phyloP scores from a whole-genome alignment of 1,284 basidiomycete species.

The Sphagnurus paluster region DNA sequence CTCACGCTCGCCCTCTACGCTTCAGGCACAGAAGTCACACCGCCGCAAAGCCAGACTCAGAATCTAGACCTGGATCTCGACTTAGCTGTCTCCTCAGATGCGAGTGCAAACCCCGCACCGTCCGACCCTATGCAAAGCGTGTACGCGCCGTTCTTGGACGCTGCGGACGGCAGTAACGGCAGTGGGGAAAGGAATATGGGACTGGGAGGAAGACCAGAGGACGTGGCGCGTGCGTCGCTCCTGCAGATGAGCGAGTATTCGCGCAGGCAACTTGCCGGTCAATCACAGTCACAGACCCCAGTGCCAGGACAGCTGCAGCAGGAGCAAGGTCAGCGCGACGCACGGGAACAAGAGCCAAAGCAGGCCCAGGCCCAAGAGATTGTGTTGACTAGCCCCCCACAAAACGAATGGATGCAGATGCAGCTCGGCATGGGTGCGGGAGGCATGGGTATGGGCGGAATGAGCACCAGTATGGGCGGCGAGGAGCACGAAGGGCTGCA shows the following conservation, averaged over 20 bases:
- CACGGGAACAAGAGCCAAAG: not conserved
- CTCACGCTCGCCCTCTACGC: not conserved
- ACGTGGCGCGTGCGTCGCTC: slow-evolving; percentile 58
- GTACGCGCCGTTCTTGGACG: slow-evolving; percentile 13
- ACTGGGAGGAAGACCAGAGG: slow-evolving; percentile 52
- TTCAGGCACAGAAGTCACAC: slow-evolving; percentile 11
- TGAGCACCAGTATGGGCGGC: slow-evolving; percentile 19
- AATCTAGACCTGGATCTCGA: slow-evolving; percentile 1
- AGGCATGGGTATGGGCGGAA: not conserved
- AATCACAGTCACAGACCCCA: not conserved
- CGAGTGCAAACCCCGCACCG: not conserved
- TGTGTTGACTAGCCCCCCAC: slow-evolving; percentile 8
- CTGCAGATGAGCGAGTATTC: slow-evolving; percentile 78
- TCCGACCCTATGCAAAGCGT: too few relatives aligned
- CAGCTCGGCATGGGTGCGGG: not conserved
- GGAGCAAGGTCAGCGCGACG: not conserved
- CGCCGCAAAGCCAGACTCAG: not conserved
- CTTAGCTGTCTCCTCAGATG: not conserved
- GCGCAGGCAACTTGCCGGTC: slow-evolving; percentile 33
- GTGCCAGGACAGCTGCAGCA: not conserved
- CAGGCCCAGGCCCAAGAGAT: slow-evolving; percentile 11
- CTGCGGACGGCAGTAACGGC: not conserved
- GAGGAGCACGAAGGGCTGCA: slow-evolving; percentile 70
- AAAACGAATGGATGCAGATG: slow-evolving; percentile 7
- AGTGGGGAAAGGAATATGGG: slow-evolving; percentile 42